These are phyloP conservation scores for Linanthus parryae DNA, from an alignment of 148 eudicot genomes.

Conservation along the genomic window DNA sequence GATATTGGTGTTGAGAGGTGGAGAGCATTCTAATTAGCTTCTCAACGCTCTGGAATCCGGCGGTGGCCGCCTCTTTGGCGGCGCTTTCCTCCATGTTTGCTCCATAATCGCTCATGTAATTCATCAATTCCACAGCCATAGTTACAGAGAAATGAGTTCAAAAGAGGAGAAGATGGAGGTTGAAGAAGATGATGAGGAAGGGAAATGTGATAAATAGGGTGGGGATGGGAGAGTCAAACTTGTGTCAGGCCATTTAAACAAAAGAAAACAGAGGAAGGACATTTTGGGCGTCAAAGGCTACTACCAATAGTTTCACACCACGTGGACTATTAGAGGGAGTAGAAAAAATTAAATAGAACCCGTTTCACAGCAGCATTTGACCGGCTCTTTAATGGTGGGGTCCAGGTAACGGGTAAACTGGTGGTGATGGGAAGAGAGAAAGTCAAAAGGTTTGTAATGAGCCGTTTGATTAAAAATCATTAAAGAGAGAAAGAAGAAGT, in stretches of 20 bases:
- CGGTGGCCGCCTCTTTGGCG: conserved; percentile 67
- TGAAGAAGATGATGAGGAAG: neutral
- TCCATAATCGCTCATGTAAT: conserved; percentile 25
- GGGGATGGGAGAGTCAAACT: conserved; percentile 22
- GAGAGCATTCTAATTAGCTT: conserved; percentile 58
- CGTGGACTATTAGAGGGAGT: conserved; percentile 10
- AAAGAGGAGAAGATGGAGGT: conserved; percentile 8
- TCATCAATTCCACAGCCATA: conserved; percentile 82
- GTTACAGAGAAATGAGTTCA: neutral
- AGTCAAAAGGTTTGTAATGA: conserved; percentile 34
- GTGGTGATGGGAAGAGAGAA: conserved; percentile 14
- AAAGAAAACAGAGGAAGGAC: neutral
- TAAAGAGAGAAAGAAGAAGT: neutral
- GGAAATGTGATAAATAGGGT: conserved; percentile 1
- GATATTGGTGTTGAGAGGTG: conserved; percentile 32
- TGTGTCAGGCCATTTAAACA: conserved; percentile 5
- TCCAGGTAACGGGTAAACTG: conserved; percentile 13
- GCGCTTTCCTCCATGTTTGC: conserved; percentile 51
- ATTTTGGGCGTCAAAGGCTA: conserved; percentile 14
- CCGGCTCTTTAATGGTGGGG: conserved; percentile 16
- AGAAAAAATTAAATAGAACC: neutral
- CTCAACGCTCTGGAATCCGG: conserved; percentile 83
- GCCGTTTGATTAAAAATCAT: conserved; percentile 30
- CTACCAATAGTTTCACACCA: conserved; percentile 11
- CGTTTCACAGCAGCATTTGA: conserved; percentile 25